Evolutionary conservation across 495 filamentous ascomycete genomes (phyloP).

Genomic region (Acidomyces sp.): DNA sequence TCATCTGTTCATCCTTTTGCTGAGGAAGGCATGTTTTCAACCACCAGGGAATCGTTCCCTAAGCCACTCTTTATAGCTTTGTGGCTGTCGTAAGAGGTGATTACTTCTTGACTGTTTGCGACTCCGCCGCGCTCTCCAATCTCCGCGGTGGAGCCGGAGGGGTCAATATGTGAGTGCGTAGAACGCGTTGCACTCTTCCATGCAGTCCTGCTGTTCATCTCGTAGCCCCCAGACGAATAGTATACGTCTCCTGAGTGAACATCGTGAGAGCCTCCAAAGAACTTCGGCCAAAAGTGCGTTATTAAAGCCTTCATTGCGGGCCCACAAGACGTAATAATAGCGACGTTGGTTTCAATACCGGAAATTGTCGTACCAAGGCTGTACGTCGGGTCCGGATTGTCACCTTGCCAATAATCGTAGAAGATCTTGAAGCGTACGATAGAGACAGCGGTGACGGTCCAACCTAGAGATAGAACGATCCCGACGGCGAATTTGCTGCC

Average conservation of each 20-base stretch:
- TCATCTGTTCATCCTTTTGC: too few species aligned
- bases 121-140: too few species aligned
- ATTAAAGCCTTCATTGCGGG: conserved; percentile 21
- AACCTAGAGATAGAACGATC: conserved; percentile 29
- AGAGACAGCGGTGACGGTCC: conserved; percentile 13
- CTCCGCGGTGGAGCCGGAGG: too few species aligned
- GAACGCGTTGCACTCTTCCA: too few species aligned
- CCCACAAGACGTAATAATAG: conserved; percentile 21
- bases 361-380: conserved; percentile 18
- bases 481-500: conserved; percentile 35
- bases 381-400: conserved; percentile 16
- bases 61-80: too few species aligned
- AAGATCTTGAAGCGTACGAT: conserved; percentile 21
- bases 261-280: conserved; percentile 2
- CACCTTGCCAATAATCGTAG: conserved; percentile 20
- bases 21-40: too few species aligned
- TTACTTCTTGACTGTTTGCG: too few species aligned
- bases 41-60: too few species aligned
- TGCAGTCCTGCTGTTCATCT: too few species aligned
- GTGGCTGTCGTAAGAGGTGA: too few species aligned
- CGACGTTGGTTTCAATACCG: conserved; percentile 19
- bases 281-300: conserved; percentile 10
- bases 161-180: too few species aligned
- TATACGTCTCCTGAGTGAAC: conserved; percentile 1
- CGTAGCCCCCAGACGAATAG: conserved; percentile 2